Evolutionary conservation across 108 stramenopile species (phyloP).

Genomic region (Nitzschia sp.): DNA sequence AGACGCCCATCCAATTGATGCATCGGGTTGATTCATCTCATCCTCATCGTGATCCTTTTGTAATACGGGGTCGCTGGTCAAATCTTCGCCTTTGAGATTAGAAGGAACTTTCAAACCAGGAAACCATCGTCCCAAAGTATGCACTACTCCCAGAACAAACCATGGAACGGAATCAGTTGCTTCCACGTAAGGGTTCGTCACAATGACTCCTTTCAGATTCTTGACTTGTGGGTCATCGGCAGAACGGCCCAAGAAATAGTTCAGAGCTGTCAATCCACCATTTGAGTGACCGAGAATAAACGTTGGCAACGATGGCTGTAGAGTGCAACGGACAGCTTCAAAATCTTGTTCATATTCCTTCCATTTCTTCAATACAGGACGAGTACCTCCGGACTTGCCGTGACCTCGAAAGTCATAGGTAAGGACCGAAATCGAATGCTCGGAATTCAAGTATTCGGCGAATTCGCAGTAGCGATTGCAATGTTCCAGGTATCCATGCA

Average conservation of each 20-base stretch:
- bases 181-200: slow-evolving; percentile 24
- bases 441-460: slow-evolving; percentile 22
- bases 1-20: slow-evolving; percentile 20
- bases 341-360: slow-evolving; percentile 23
- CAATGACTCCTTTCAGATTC: slow-evolving; percentile 10
- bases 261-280: slow-evolving; percentile 19
- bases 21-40: neutral
- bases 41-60: slow-evolving; percentile 27
- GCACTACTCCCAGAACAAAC: neutral
- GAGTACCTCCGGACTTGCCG: slow-evolving; percentile 26
- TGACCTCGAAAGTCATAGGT: slow-evolving; percentile 33
- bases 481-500: slow-evolving; percentile 37
- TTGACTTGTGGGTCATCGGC: neutral
- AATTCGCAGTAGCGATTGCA: slow-evolving; percentile 27
- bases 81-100: slow-evolving; percentile 2
- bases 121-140: slow-evolving; percentile 6
- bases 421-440: slow-evolving; percentile 17
- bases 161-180: slow-evolving; percentile 2
- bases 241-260: slow-evolving; percentile 4
- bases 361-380: slow-evolving; percentile 11
- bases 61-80: slow-evolving; percentile 17
- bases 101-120: slow-evolving; percentile 19
- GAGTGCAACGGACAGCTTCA: slow-evolving; percentile 10
- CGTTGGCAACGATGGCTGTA: neutral
- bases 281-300: slow-evolving; percentile 30